A percentile compares a stretch with the other conserved stretches of the same genome.
phyloP scores from a whole-genome alignment of 805 yeast species.

The Starmera caribaea region DNA sequence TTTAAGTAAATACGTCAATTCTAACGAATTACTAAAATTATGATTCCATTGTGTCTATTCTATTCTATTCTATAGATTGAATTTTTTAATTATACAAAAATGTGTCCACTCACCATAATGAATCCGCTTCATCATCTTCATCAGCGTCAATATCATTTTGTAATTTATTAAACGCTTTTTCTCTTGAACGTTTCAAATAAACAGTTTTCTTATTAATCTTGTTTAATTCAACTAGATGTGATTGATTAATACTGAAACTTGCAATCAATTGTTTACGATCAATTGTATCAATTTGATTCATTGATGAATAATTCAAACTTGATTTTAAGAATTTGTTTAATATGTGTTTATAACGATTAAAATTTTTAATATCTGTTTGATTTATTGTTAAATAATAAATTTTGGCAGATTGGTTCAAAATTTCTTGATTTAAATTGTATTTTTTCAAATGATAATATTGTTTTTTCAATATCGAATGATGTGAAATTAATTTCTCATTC shows the following conservation, averaged over 20 bases:
- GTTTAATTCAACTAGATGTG: background rate
- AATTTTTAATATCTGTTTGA: background rate
- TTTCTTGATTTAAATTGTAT: background rate
- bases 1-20: slow-evolving; percentile 65
- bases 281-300: background rate
- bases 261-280: background rate
- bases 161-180: slow-evolving; percentile 11
- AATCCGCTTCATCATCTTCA: slow-evolving; percentile 20
- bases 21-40: slow-evolving; percentile 45
- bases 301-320: background rate
- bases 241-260: background rate
- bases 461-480: too few relatives aligned
- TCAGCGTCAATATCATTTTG: slow-evolving; percentile 18
- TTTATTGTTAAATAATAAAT: background rate
- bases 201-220: background rate
- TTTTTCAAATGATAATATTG: background rate
- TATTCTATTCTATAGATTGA: background rate
- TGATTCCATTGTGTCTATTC: background rate
- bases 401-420: background rate
- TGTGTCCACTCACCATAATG: slow-evolving; percentile 15
- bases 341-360: too few relatives aligned
- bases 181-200: background rate
- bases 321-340: background rate
- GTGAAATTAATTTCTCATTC: too few relatives aligned
- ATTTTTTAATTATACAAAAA: background rate